Evolutionary conservation across 768 basidiomycete species (phyloP).

Genomic region (Trametes elegans): DNA sequence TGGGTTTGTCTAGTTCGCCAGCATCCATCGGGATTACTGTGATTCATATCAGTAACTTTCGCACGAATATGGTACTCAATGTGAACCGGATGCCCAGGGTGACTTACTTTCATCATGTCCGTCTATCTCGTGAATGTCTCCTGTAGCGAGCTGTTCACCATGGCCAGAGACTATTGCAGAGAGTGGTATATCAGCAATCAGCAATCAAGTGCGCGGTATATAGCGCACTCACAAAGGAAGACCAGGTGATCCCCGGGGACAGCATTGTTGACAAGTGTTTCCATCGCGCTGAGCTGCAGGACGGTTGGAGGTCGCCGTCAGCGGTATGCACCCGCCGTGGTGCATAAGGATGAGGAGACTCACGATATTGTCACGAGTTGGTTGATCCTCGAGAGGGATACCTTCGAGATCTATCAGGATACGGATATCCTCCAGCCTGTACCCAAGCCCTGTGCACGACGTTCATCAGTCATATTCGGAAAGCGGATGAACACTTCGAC

Average conservation of each 20-base stretch:
- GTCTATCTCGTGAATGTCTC: slow-evolving; percentile 47
- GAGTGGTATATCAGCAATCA: no score
- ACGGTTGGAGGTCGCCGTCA: no score
- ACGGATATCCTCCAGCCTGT: slow-evolving; percentile 38
- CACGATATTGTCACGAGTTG: slow-evolving; percentile 49
- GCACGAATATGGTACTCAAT: no score
- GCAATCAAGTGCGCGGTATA: not conserved
- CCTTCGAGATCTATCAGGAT: slow-evolving; percentile 40
- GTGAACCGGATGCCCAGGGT: no score
- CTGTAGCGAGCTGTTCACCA: slow-evolving; percentile 40
- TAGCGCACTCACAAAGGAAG: slow-evolving; percentile 51
- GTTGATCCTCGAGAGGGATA: slow-evolving; percentile 26
- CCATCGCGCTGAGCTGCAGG: slow-evolving; percentile 42
- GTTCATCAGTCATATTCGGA: not conserved
- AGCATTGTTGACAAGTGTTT: slow-evolving; percentile 41
- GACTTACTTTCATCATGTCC: slow-evolving; percentile 50
- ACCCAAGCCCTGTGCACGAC: slow-evolving; percentile 17
- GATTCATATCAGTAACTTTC: no score
- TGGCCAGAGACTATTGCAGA: slow-evolving; percentile 46
- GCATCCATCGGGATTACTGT: no score
- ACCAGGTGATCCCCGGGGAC: slow-evolving; percentile 49
- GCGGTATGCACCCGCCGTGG: no score
- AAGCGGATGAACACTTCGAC: not conserved
- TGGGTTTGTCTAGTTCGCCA: no score
- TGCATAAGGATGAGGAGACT: slow-evolving; percentile 18